These are phyloP conservation scores for Pseudopithomyces maydicus DNA, from an alignment of 2,329 filamentous ascomycete genomes.

Conservation along the genomic window DNA sequence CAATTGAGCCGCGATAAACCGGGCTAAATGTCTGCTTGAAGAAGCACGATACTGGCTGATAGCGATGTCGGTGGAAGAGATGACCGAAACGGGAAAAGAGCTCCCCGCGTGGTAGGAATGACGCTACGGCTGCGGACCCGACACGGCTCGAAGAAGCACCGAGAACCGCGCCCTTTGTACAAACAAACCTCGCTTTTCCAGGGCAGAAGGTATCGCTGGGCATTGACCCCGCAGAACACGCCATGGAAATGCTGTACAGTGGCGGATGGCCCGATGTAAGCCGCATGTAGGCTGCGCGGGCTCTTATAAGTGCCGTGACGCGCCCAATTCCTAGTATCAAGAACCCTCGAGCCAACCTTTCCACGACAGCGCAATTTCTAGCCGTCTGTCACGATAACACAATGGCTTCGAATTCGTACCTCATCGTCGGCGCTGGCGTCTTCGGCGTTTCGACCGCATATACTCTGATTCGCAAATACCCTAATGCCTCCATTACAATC, in stretches of 20 bases:
- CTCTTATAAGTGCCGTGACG: conserved; percentile 1
- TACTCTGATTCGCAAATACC: conserved; percentile 48
- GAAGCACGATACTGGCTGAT: conserved; percentile 1
- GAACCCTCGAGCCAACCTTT: not conserved
- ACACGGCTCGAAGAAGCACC: not conserved
- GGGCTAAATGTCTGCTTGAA: conserved; percentile 1
- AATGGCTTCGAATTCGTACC: conserved; percentile 38
- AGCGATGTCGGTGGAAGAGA: conserved; percentile 10
- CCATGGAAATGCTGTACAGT: not conserved
- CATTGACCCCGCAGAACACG: conserved; percentile 10
- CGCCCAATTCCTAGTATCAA: not conserved
- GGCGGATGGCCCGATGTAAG: conserved; percentile 10
- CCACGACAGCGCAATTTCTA: not conserved
- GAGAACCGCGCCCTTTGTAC: not conserved
- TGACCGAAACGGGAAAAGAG: conserved; percentile 14
- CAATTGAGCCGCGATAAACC: not conserved
- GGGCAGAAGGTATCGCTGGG: not conserved
- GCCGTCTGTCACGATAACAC: conserved; percentile 5
- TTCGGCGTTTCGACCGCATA: conserved; percentile 47
- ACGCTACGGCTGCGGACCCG: conserved; percentile 2
- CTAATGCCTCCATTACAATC: conserved; percentile 46
- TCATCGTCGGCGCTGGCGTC: conserved; percentile 44
- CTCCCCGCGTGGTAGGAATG: conserved; percentile 6
- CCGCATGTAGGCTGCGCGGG: conserved; percentile 1
- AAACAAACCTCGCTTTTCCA: conserved; percentile 5